Conservation (phyloP, 2,329 filamentous ascomycete species). For the Metarhizium brunneum region DNA sequence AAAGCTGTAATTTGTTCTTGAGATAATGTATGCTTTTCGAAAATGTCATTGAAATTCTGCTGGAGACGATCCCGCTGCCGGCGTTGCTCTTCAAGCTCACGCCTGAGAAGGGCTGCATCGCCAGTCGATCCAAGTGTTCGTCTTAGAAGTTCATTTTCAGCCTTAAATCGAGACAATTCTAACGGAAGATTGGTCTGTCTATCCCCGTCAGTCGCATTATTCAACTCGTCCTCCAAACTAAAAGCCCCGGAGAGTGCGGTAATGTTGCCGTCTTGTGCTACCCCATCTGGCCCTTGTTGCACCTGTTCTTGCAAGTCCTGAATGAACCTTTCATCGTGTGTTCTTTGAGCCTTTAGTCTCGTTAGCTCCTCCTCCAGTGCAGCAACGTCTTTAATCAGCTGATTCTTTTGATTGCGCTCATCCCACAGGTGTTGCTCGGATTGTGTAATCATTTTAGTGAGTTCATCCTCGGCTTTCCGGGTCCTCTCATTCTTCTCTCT, state of each 20-base stretch:
- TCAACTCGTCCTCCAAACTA: conserved; percentile 52
- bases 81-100: conserved; percentile 46
- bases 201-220: conserved; percentile 33
- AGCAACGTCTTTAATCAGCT: conserved; percentile 35
- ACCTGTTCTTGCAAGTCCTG: conserved; percentile 52
- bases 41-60: conserved; percentile 44
- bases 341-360: conserved; percentile 36
- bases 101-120: conserved; percentile 43
- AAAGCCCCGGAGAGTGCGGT: conserved; percentile 17
- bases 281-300: conserved; percentile 23
- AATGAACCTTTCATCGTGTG: conserved; percentile 43
- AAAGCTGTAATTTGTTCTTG: conserved; percentile 50
- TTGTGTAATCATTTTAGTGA: conserved; percentile 31
- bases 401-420: conserved; percentile 34
- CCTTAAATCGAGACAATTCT: conserved; percentile 48
- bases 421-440: conserved; percentile 33
- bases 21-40: conserved; percentile 47
- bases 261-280: conserved; percentile 11
- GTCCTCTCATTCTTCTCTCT: conserved; percentile 23
- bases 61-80: conserved; percentile 42
- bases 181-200: conserved; percentile 32
- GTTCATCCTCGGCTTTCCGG: conserved; percentile 28
- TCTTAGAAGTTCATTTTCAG: conserved; percentile 51
- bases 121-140: conserved; percentile 44
- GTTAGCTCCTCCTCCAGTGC: conserved; percentile 36